Evolutionary conservation across 805 yeast genomes (phyloP).

Genomic region (Teunomyces pallodes): DNA sequence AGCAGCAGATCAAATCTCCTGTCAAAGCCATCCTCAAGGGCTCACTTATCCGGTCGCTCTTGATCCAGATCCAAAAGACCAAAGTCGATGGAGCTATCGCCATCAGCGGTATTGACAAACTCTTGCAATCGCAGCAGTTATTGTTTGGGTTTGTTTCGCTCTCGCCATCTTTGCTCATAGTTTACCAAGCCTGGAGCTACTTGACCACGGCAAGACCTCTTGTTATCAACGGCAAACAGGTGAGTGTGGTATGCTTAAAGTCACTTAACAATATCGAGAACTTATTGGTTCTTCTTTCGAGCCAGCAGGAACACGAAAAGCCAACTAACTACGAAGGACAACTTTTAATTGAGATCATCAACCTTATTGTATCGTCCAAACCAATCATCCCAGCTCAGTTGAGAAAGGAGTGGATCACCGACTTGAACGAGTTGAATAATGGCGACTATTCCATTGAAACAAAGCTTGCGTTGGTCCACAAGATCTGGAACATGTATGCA

Average conservation of each 20-base stretch:
- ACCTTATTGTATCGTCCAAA: conserved; percentile 50
- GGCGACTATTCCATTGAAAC: conserved; percentile 30
- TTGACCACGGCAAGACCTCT: conserved; percentile 28
- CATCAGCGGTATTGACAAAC: conserved; percentile 83
- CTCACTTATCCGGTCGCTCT: conserved; percentile 66
- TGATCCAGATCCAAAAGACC: conserved; percentile 93
- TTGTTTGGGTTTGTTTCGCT: conserved; percentile 93
- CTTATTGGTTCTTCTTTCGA: conserved; percentile 29
- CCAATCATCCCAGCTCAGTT: conserved; percentile 50
- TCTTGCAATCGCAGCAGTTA: conserved; percentile 85
- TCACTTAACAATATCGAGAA: conserved; percentile 60
- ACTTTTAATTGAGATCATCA: conserved; percentile 62
- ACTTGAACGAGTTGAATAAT: conserved; percentile 58
- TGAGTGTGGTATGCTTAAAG: conserved; percentile 37
- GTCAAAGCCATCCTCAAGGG: conserved; percentile 64
- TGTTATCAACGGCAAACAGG: conserved; percentile 29
- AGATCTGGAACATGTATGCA: conserved; percentile 64
- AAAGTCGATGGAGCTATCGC: conserved; percentile 95
- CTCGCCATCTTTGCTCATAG: conserved; percentile 67
- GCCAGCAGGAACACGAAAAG: conserved; percentile 8
- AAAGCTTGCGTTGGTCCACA: conserved; percentile 48
- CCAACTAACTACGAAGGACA: conserved; percentile 47
- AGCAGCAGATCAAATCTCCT: conserved; percentile 69
- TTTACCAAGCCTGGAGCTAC: conserved; percentile 47
- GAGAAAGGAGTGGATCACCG: conserved; percentile 56